Percentiles rank a stretch among this genome's conserved stretches.
These are phyloP conservation scores for Endogone sp. DNA, from an alignment of 192 early-diverging fungal species.

Conservation along the genomic window DNA sequence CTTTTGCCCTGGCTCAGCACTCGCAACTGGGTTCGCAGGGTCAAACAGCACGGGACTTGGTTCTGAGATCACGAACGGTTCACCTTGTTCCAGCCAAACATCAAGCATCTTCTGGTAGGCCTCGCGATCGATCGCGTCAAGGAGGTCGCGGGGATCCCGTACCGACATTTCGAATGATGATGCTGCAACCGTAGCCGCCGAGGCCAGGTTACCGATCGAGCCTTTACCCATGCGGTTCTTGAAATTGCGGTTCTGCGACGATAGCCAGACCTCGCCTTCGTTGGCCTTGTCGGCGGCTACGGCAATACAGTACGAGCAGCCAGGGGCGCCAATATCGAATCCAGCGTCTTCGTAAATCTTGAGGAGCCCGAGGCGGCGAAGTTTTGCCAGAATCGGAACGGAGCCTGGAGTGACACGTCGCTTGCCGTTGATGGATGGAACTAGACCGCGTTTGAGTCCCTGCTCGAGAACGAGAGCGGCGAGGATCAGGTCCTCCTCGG, in stretches of 20 bases:
- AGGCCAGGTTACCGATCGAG: conserved; percentile 73
- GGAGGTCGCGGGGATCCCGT: conserved; percentile 61
- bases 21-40: conserved; percentile 34
- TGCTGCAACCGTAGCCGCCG: conserved; percentile 75
- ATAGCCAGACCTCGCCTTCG: conserved; percentile 78
- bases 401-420: conserved; percentile 76
- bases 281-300: conserved; percentile 74
- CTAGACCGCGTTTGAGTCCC: conserved; percentile 66
- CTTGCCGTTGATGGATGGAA: conserved; percentile 55
- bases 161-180: conserved; percentile 74
- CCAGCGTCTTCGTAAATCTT: conserved; percentile 73
- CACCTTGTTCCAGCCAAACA: conserved; percentile 61
- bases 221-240: conserved; percentile 84
- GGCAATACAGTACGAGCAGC: conserved; percentile 79
- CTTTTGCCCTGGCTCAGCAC: conserved; percentile 19
- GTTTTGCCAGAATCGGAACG: conserved; percentile 73
- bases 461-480: conserved; percentile 71
- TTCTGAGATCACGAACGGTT: conserved; percentile 39
- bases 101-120: conserved; percentile 30
- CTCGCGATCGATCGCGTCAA: conserved; percentile 63
- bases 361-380: conserved; percentile 67
- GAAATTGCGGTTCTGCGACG: conserved; percentile 83
- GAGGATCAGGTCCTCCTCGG: conserved; percentile 79
- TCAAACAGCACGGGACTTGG: conserved; percentile 14
- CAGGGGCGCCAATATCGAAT: conserved; percentile 70